phyloP scores from a whole-genome alignment of 177 flowering plant genomes.

The Vitis hybrid region DNA sequence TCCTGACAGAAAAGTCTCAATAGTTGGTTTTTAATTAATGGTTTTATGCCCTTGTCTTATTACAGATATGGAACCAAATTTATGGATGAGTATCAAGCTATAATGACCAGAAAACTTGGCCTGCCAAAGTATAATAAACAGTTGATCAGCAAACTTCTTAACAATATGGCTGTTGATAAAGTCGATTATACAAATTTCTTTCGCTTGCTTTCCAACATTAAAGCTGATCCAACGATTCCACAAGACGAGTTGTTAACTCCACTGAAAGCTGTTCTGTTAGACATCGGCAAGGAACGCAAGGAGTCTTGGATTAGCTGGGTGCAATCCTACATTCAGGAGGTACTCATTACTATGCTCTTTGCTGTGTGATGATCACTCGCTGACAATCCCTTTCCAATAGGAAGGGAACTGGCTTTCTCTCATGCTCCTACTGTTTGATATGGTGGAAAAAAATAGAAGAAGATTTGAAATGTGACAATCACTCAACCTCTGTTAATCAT shows the following conservation, averaged over 20 bases:
- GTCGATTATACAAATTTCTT: slow-evolving; percentile 98
- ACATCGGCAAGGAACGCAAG: slow-evolving; percentile 92
- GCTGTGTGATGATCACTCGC: not conserved
- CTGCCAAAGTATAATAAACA: slow-evolving; percentile 88
- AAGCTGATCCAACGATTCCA: slow-evolving; percentile 61
- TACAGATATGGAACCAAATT: slow-evolving; percentile 90
- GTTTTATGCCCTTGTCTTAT: slow-evolving; percentile 5
- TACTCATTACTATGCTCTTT: slow-evolving; percentile 6
- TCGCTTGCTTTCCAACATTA: slow-evolving; percentile 80
- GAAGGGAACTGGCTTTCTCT: not conserved
- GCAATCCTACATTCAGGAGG: slow-evolving; percentile 60
- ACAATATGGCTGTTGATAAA: slow-evolving; percentile 81
- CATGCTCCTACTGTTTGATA: not conserved
- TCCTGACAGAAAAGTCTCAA: not conserved
- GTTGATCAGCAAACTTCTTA: slow-evolving; percentile 75
- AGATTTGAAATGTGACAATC: not conserved
- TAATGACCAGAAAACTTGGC: slow-evolving; percentile 90
- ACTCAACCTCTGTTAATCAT: not conserved
- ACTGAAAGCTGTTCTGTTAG: slow-evolving; percentile 85
- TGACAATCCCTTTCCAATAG: not conserved
- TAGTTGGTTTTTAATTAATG: not conserved
- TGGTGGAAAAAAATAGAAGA: not conserved
- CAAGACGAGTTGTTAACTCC: slow-evolving; percentile 75
- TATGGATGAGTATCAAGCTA: slow-evolving; percentile 97
- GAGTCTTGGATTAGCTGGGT: slow-evolving; percentile 98